These are phyloP conservation scores for Mytilinidion resinicola DNA, from an alignment of 495 filamentous ascomycete species.

Conservation along the genomic window DNA sequence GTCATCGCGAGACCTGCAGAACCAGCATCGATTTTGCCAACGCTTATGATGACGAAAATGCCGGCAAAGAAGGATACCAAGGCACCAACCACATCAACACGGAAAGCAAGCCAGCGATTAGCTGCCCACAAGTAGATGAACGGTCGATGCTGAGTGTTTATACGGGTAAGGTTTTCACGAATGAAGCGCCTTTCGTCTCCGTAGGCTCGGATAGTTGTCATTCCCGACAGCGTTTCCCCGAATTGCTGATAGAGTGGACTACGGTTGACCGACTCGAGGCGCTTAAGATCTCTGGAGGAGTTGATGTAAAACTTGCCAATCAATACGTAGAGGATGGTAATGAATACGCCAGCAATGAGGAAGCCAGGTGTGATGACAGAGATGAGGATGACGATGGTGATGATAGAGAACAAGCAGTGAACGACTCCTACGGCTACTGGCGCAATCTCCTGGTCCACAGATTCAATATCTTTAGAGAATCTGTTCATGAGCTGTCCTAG, in stretches of 20 bases:
- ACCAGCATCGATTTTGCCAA: slow-evolving; percentile 84
- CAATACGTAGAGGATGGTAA: slow-evolving; percentile 71
- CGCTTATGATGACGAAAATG: slow-evolving; percentile 76
- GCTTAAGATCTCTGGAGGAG: slow-evolving; percentile 88
- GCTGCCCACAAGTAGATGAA: slow-evolving; percentile 97
- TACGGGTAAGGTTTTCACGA: slow-evolving; percentile 79
- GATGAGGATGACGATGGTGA: slow-evolving; percentile 89
- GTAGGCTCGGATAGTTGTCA: slow-evolving; percentile 97
- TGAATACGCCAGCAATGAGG: slow-evolving; percentile 79
- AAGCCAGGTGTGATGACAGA: slow-evolving; percentile 88
- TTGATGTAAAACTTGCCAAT: slow-evolving; percentile 85
- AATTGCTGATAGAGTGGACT: slow-evolving; percentile 98
- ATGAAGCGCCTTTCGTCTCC: slow-evolving; percentile 91
- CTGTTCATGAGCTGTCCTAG: slow-evolving; percentile 97
- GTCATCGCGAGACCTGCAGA: slow-evolving; percentile 92
- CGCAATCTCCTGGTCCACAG: slow-evolving; percentile 92
- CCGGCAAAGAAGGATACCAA: slow-evolving; percentile 92
- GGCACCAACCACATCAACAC: slow-evolving; percentile 86
- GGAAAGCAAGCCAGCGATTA: slow-evolving; percentile 92
- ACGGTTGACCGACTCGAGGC: slow-evolving; percentile 87
- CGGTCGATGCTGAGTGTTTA: slow-evolving; percentile 86
- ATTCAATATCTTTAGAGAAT: slow-evolving; percentile 95
- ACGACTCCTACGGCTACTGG: slow-evolving; percentile 77
- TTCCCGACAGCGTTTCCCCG: slow-evolving; percentile 89
- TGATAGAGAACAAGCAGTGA: slow-evolving; percentile 63